Percentiles rank a stretch among this genome's conserved stretches.
Conservation (phyloP, 2,329 filamentous ascomycete genomes). For the Lasiodiplodia gonubiensis region DNA sequence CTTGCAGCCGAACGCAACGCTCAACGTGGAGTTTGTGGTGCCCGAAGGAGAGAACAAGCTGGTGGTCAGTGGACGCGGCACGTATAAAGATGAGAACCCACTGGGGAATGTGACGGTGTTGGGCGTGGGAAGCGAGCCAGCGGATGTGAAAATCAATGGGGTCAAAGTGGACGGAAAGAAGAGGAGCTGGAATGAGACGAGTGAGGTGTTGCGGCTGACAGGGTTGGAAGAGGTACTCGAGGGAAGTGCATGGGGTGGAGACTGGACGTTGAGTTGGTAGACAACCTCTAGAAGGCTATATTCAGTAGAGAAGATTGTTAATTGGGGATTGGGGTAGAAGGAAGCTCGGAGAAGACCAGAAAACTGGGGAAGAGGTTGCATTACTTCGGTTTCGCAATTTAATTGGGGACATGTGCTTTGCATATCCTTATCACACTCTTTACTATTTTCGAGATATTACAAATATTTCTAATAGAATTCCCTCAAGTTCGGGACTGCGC, state of each 20-base stretch:
- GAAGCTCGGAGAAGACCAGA: too few relatives aligned
- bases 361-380: too few relatives aligned
- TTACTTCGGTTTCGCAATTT: too few relatives aligned
- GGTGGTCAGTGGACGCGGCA: conserved; percentile 56
- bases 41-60: conserved; percentile 51
- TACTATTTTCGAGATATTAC: too few relatives aligned
- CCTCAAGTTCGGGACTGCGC: too few relatives aligned
- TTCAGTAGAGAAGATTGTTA: neutral
- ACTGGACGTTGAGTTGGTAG: conserved; percentile 65
- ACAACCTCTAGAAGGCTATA: neutral
- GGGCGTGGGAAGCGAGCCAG: conserved; percentile 55
- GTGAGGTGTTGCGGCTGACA: conserved; percentile 57
- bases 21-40: conserved; percentile 59
- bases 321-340: too few relatives aligned
- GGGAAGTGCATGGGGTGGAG: conserved; percentile 62
- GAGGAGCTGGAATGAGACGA: conserved; percentile 57
- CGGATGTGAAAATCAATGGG: conserved; percentile 50
- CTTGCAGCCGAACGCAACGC: conserved; percentile 60
- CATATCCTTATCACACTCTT: too few relatives aligned
- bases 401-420: too few relatives aligned
- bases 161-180: conserved; percentile 40
- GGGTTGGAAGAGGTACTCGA: conserved; percentile 57
- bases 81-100: conserved; percentile 62
- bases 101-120: conserved; percentile 69
- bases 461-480: too few relatives aligned